Percentiles rank a stretch among this genome's conserved stretches.
These are phyloP conservation scores for Apiospora phragmitis DNA, from an alignment of 2,329 filamentous ascomycete genomes.

Conservation along the genomic window DNA sequence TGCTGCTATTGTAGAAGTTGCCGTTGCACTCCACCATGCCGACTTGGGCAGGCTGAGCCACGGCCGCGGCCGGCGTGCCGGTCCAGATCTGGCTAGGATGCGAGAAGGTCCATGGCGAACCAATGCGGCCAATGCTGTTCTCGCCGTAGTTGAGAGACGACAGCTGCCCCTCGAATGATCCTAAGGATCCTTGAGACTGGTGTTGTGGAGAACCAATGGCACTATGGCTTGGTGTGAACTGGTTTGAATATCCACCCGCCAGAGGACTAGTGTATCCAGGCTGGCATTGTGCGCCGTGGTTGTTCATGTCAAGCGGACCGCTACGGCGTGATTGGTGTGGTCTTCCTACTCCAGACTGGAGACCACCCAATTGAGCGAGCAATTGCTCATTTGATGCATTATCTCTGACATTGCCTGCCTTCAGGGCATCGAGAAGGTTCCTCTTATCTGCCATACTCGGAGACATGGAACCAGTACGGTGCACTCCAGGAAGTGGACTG, in stretches of 20 bases:
- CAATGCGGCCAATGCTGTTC: background rate
- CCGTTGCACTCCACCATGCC: conserved; percentile 28
- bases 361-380: background rate
- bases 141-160: conserved; percentile 1
- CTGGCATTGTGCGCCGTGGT: background rate
- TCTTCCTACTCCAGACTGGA: background rate
- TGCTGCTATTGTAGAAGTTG: conserved; percentile 27
- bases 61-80: conserved; percentile 40
- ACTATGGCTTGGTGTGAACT: background rate
- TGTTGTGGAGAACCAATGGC: background rate
- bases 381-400: background rate
- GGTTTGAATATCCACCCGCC: background rate
- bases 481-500: background rate
- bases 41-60: conserved; percentile 15
- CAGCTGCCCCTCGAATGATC: conserved; percentile 5
- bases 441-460: background rate
- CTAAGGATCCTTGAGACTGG: background rate
- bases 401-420: background rate
- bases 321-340: background rate
- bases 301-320: background rate
- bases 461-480: background rate
- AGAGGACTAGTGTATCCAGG: conserved; percentile 1
- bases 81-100: conserved; percentile 43
- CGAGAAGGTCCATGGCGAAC: conserved; percentile 10
- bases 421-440: background rate